phyloP scores from a whole-genome alignment of 164 flowering plant species.

The Annona squamosa region DNA sequence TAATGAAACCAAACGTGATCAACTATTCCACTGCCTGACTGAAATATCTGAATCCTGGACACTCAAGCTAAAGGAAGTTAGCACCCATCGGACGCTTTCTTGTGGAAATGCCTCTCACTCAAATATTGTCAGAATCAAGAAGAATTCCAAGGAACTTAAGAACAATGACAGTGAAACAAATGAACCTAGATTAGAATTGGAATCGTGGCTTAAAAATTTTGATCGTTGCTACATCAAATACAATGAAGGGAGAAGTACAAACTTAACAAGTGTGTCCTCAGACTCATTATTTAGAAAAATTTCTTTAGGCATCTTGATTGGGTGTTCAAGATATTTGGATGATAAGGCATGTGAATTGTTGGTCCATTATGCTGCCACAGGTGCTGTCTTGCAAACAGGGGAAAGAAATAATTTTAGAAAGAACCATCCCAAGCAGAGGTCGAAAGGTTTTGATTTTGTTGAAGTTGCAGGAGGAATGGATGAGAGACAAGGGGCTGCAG shows the following conservation, averaged over 20 bases:
- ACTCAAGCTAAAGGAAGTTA: slow-evolving; percentile 7
- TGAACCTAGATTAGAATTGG: slow-evolving; percentile 17
- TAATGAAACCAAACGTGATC: slow-evolving; percentile 28
- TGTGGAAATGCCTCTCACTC: slow-evolving; percentile 13
- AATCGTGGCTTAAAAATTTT: slow-evolving; percentile 43
- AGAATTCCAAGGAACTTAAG: slow-evolving; percentile 37
- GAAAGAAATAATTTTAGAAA: slow-evolving; percentile 15
- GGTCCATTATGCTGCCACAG: slow-evolving; percentile 63
- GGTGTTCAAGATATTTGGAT: slow-evolving; percentile 21
- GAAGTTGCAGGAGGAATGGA: slow-evolving; percentile 12
- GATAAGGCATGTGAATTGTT: slow-evolving; percentile 41
- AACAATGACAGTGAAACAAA: slow-evolving; percentile 7
- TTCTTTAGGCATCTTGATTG: slow-evolving; percentile 54
- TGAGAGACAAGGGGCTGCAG: slow-evolving; percentile 25
- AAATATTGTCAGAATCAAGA: slow-evolving; percentile 13
- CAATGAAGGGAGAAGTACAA: slow-evolving; percentile 6
- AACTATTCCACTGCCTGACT: slow-evolving; percentile 29
- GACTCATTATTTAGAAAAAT: slow-evolving; percentile 34
- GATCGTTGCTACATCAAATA: slow-evolving; percentile 15
- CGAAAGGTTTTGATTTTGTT: background rate
- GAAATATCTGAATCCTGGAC: slow-evolving; percentile 39
- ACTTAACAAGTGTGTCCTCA: slow-evolving; percentile 12
- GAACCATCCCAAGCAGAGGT: slow-evolving; percentile 15
- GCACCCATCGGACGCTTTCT: background rate
- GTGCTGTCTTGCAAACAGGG: slow-evolving; percentile 19